A percentile compares a stretch with the other conserved stretches of the same genome.
Conservation (phyloP, 306 rosid genomes). For the Malus sieversii region DNA sequence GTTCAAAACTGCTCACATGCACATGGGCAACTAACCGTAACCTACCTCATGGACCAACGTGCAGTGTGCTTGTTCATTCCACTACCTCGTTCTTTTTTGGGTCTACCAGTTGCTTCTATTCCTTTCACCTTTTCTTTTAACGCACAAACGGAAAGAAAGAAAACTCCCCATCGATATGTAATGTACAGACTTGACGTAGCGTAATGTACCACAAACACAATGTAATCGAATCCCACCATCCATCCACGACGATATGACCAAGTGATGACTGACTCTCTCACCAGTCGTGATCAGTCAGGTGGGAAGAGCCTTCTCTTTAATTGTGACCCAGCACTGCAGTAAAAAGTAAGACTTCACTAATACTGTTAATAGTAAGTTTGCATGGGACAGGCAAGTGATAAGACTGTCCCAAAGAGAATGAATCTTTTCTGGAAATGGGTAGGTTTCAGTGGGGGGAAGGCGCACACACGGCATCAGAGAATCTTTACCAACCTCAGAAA, state of each 20-base stretch:
- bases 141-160: not conserved
- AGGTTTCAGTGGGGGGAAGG: not conserved
- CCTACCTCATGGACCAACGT: not conserved
- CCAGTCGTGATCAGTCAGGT: not conserved
- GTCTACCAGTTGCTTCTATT: not conserved
- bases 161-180: not conserved
- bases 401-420: constrained; percentile 4
- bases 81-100: not conserved
- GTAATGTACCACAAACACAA: not conserved
- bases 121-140: not conserved
- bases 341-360: not conserved
- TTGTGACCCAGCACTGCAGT: constrained; percentile 2
- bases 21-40: no score
- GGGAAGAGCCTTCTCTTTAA: not conserved
- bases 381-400: not conserved
- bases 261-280: not conserved
- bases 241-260: not conserved
- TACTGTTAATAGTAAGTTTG: not conserved
- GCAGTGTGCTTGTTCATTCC: not conserved
- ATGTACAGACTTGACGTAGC: not conserved
- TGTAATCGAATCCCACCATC: not conserved
- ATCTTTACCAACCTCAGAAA: constrained; percentile 19
- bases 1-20: no score
- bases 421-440: not conserved
- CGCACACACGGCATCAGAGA: constrained; percentile 24